These are phyloP conservation scores for Persicaria tinctoria DNA, from an alignment of 148 eudicot species.

Conservation along the genomic window DNA sequence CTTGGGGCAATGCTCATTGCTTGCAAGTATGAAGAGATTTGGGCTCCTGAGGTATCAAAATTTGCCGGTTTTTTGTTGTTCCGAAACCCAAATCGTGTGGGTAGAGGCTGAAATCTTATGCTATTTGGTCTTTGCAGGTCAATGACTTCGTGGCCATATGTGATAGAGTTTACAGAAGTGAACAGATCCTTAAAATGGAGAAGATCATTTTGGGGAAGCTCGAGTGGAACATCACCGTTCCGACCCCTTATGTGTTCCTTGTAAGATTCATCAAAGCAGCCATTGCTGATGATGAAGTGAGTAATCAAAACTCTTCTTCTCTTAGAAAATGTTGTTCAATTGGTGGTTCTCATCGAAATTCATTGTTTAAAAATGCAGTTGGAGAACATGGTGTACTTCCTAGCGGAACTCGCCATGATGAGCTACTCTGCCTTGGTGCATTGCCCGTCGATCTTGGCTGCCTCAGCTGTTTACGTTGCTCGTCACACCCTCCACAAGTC, in stretches of 20 bases:
- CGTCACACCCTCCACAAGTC: conserved; percentile 50
- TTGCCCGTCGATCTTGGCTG: conserved; percentile 77
- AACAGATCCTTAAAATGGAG: conserved; percentile 62
- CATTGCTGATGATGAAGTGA: conserved; percentile 38
- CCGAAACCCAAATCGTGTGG: not conserved
- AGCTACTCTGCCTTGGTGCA: conserved; percentile 35
- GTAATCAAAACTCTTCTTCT: not conserved
- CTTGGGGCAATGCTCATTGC: conserved; percentile 44
- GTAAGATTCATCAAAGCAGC: conserved; percentile 68
- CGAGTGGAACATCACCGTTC: conserved; percentile 61
- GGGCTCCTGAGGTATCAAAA: conserved; percentile 75
- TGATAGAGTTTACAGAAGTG: conserved; percentile 42
- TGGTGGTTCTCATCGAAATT: not conserved
- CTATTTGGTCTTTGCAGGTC: conserved; percentile 23
- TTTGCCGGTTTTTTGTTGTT: not conserved
- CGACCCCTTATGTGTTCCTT: conserved; percentile 61
- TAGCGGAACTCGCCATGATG: conserved; percentile 78
- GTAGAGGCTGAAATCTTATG: not conserved
- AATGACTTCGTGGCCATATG: conserved; percentile 51
- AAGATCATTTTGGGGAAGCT: conserved; percentile 44
- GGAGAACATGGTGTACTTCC: conserved; percentile 59
- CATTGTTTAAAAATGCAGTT: conserved; percentile 24
- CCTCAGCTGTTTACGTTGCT: conserved; percentile 83
- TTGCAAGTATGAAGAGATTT: conserved; percentile 88
- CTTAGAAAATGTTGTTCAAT: not conserved